phyloP scores from a whole-genome alignment of 2,329 filamentous ascomycete species.

The Nemania diffusa region DNA sequence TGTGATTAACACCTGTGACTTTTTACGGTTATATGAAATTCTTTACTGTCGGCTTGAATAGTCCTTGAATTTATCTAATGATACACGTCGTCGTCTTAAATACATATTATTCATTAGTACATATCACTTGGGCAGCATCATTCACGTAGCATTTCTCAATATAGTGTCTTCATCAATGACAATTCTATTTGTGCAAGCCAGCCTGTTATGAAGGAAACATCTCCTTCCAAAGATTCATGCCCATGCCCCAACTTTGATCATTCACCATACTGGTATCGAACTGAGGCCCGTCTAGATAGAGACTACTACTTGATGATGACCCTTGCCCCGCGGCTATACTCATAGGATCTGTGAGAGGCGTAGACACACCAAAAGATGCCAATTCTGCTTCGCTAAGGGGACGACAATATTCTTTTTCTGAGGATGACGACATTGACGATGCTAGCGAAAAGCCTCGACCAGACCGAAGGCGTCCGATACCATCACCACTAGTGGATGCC shows the following conservation, averaged over 20 bases:
- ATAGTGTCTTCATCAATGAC: background rate
- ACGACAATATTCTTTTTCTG: constrained; percentile 10
- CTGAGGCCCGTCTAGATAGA: constrained; percentile 14
- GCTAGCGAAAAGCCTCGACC: constrained; percentile 13
- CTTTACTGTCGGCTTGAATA: too few relatives aligned
- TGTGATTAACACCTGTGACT: too few relatives aligned
- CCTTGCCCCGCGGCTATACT: constrained; percentile 10
- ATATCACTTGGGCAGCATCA: background rate
- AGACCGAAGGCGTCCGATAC: background rate
- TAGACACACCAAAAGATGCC: constrained; percentile 6
- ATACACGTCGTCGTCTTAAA: too few relatives aligned
- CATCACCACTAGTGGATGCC: background rate
- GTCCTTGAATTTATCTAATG: too few relatives aligned
- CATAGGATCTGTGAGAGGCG: constrained; percentile 16
- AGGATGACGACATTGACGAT: constrained; percentile 18
- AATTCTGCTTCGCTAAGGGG: constrained; percentile 17
- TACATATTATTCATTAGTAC: too few relatives aligned
- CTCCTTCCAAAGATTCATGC: constrained; percentile 23
- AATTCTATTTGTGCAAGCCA: background rate
- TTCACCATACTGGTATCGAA: constrained; percentile 10
- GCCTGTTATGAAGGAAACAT: constrained; percentile 9
- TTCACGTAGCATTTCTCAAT: background rate
- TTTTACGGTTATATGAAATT: too few relatives aligned
- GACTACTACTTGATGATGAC: constrained; percentile 9
- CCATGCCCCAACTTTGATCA: constrained; percentile 22